A percentile compares a stretch with the other conserved stretches of the same genome.
Conservation (phyloP, 805 yeast species). For the Monosporozyma unispora region DNA sequence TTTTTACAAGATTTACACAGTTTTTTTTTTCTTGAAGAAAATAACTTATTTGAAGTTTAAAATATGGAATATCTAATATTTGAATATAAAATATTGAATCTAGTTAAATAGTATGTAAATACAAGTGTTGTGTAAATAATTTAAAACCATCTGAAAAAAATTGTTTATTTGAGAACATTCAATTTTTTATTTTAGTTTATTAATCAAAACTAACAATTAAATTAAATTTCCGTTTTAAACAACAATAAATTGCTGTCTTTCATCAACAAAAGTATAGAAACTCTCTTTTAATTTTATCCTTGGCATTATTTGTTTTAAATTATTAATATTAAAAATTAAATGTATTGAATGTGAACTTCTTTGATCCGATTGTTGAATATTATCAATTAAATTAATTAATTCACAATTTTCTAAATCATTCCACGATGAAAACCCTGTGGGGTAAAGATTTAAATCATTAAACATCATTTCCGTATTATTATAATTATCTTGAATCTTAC, state of each 20-base stretch:
- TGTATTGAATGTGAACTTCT: background rate
- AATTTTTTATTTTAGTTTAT: too few species aligned
- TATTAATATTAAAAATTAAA: constrained; percentile 15
- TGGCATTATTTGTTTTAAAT: constrained; percentile 13
- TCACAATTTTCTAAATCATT: constrained; percentile 15
- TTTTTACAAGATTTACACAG: too few species aligned
- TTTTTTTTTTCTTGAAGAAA: too few species aligned
- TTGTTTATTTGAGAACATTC: too few species aligned
- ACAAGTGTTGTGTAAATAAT: too few species aligned
- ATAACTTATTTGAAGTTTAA: too few species aligned
- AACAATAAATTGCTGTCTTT: constrained; percentile 16
- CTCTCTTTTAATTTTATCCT: constrained; percentile 13
- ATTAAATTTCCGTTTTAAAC: too few species aligned
- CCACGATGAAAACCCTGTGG: constrained; percentile 20
- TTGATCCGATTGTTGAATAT: background rate
- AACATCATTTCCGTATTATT: constrained; percentile 2
- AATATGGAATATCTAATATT: too few species aligned
- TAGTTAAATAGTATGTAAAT: too few species aligned
- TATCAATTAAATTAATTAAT: constrained; percentile 4
- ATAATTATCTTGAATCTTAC: background rate
- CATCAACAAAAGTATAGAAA: constrained; percentile 17
- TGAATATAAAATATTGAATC: too few species aligned
- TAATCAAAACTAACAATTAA: too few species aligned
- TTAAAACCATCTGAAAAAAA: too few species aligned
- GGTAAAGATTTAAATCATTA: constrained; percentile 10